These are phyloP conservation scores for Exophiala bonariae DNA, from an alignment of 2,329 filamentous ascomycete species.

Conservation along the genomic window DNA sequence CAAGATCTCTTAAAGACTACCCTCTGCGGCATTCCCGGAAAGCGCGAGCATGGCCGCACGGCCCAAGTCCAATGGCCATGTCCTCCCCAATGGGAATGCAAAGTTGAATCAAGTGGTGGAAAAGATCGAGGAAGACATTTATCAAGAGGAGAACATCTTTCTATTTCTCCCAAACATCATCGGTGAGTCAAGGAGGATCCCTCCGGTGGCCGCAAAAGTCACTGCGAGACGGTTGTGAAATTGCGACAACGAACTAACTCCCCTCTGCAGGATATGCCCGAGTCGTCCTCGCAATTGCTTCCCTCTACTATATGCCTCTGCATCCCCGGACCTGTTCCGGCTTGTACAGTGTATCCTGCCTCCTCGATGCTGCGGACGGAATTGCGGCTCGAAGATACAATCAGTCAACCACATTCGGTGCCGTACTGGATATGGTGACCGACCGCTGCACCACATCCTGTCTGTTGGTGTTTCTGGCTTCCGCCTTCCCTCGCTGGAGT, in stretches of 20 bases:
- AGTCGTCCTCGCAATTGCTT: conserved; percentile 80
- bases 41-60: conserved; percentile 5
- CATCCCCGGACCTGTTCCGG: conserved; percentile 50
- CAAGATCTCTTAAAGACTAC: conserved; percentile 1
- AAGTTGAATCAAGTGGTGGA: conserved; percentile 32
- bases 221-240: too few species aligned
- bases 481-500: conserved; percentile 90
- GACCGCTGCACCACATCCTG: conserved; percentile 96
- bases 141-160: conserved; percentile 71
- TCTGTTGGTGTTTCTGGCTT: conserved; percentile 89
- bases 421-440: conserved; percentile 98
- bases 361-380: conserved; percentile 93
- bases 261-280: conserved; percentile 67
- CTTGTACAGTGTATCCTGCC: conserved; percentile 89
- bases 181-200: too few species aligned
- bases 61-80: conserved; percentile 11
- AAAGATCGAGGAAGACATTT: conserved; percentile 34
- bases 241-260: conserved; percentile 2
- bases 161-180: conserved; percentile 81
- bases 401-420: conserved; percentile 93
- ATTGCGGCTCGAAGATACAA: conserved; percentile 84
- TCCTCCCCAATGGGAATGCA: conserved; percentile 32
- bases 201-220: too few species aligned
- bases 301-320: conserved; percentile 98
- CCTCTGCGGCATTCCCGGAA: conserved; percentile 9